A percentile compares a stretch with the other conserved stretches of the same genome.
phyloP scores from a whole-genome alignment of 1,284 basidiomycete genomes.

The Termitomyces sp. region DNA sequence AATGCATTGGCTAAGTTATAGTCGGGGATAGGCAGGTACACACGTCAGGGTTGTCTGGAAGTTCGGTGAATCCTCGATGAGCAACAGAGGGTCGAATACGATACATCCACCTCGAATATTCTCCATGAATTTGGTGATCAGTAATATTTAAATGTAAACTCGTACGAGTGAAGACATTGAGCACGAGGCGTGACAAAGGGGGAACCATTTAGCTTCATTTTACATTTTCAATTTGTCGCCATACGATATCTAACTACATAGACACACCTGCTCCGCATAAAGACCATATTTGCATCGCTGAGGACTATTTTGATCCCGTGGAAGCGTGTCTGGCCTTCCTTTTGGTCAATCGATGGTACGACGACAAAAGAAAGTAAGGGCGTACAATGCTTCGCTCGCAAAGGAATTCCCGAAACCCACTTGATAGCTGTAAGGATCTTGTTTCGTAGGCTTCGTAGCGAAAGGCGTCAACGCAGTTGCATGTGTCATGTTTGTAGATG shows the following conservation, averaged over 20 bases:
- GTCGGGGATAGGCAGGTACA: conserved; percentile 14
- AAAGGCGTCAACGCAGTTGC: conserved; percentile 39
- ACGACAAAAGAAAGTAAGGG: conserved; percentile 8
- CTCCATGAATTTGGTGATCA: conserved; percentile 2
- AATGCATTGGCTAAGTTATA: not conserved
- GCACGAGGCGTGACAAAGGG: conserved; percentile 54
- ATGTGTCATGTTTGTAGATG: not conserved
- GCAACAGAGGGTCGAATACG: conserved; percentile 67
- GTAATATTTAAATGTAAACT: conserved; percentile 4
- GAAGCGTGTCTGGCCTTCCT: conserved; percentile 48
- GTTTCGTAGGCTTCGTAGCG: conserved; percentile 32
- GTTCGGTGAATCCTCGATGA: conserved; percentile 54
- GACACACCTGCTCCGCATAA: conserved; percentile 49
- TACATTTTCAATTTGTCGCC: not conserved
- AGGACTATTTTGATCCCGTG: conserved; percentile 52
- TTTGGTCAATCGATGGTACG: not conserved
- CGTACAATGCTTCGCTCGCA: conserved; percentile 48
- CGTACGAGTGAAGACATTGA: conserved; percentile 35
- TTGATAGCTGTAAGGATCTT: conserved; percentile 56
- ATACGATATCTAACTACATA: not conserved
- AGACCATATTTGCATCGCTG: conserved; percentile 59
- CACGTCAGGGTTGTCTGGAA: conserved; percentile 57
- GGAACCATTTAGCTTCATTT: conserved; percentile 48
- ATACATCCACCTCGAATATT: conserved; percentile 48
- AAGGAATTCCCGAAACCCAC: conserved; percentile 51